phyloP scores from a whole-genome alignment of 1,284 basidiomycete genomes.

The Pyrrhoderma noxium region DNA sequence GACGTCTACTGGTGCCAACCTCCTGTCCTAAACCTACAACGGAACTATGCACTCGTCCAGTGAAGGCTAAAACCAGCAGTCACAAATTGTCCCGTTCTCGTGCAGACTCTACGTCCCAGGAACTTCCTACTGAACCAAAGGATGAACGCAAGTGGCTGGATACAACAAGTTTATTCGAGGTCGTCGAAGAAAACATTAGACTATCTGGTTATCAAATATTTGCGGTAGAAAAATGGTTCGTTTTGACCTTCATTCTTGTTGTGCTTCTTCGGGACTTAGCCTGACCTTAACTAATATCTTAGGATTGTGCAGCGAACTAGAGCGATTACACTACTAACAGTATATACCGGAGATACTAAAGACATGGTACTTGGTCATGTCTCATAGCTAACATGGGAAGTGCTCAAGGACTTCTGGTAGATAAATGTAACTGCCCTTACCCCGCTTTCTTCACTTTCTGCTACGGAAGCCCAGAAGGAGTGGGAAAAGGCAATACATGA shows the following conservation, averaged over 20 bases:
- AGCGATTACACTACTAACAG: conserved; percentile 52
- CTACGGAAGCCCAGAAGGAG: conserved; percentile 41
- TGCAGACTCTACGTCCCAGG: conserved; percentile 9
- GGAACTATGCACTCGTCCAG: background rate
- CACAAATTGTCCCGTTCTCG: conserved; percentile 5
- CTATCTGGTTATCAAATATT: conserved; percentile 66
- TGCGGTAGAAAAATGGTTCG: conserved; percentile 75
- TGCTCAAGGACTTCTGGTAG: conserved; percentile 27
- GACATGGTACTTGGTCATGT: conserved; percentile 43
- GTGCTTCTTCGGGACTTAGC: background rate
- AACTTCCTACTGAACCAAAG: too few species aligned
- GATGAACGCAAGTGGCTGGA: conserved; percentile 11
- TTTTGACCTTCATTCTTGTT: conserved; percentile 17
- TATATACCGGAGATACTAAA: conserved; percentile 63
- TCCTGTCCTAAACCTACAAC: conserved; percentile 1
- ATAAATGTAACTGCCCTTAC: conserved; percentile 52
- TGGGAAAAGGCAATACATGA: conserved; percentile 54
- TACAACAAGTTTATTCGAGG: conserved; percentile 32
- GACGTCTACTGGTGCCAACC: conserved; percentile 15
- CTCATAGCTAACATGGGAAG: conserved; percentile 4
- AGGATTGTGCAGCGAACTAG: conserved; percentile 64
- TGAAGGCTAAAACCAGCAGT: conserved; percentile 9
- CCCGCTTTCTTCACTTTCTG: conserved; percentile 35
- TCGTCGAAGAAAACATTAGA: conserved; percentile 39
- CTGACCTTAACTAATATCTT: conserved; percentile 7